These are phyloP conservation scores for Conidiobolus coronatus DNA, from an alignment of 371 early-diverging fungal genomes.

Conservation along the genomic window DNA sequence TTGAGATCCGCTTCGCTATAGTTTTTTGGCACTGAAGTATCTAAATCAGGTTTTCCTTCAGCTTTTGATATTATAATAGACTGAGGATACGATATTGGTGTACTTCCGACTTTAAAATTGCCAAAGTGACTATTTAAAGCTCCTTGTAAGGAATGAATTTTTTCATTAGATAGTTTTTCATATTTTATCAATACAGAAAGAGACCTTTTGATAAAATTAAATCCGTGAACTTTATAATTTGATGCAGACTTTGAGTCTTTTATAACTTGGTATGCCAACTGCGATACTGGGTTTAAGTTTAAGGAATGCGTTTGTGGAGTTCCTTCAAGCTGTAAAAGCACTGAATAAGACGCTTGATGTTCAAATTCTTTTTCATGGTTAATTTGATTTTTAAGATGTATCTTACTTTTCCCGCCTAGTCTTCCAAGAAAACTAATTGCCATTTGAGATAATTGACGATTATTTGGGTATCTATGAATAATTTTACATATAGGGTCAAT, in stretches of 20 bases:
- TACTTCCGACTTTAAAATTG: too few relatives aligned
- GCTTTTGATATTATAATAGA: too few relatives aligned
- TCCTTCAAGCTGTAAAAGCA: slow-evolving; percentile 23
- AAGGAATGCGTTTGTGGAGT: slow-evolving; percentile 20
- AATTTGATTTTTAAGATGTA: slow-evolving; percentile 38
- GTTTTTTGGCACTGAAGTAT: too few relatives aligned
- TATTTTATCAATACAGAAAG: background rate
- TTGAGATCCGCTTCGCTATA: too few relatives aligned
- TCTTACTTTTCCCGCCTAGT: slow-evolving; percentile 77
- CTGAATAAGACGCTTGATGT: background rate
- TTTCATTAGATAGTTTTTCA: slow-evolving; percentile 22
- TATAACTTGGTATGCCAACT: slow-evolving; percentile 27
- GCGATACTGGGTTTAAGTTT: slow-evolving; percentile 24
- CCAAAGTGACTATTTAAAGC: too few relatives aligned
- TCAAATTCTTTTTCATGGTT: too few relatives aligned
- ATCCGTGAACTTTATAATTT: slow-evolving; percentile 36
- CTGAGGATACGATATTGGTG: too few relatives aligned
- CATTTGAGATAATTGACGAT: slow-evolving; percentile 53
- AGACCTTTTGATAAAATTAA: slow-evolving; percentile 22
- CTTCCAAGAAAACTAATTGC: slow-evolving; percentile 92
- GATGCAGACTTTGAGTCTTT: slow-evolving; percentile 21
- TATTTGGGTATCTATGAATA: slow-evolving; percentile 63
- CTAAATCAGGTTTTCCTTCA: too few relatives aligned
- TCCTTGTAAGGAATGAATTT: too few relatives aligned
- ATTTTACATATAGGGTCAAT: slow-evolving; percentile 84